These are phyloP conservation scores for Scedosporium boydii DNA, from an alignment of 2,329 filamentous ascomycete species.

Conservation along the genomic window DNA sequence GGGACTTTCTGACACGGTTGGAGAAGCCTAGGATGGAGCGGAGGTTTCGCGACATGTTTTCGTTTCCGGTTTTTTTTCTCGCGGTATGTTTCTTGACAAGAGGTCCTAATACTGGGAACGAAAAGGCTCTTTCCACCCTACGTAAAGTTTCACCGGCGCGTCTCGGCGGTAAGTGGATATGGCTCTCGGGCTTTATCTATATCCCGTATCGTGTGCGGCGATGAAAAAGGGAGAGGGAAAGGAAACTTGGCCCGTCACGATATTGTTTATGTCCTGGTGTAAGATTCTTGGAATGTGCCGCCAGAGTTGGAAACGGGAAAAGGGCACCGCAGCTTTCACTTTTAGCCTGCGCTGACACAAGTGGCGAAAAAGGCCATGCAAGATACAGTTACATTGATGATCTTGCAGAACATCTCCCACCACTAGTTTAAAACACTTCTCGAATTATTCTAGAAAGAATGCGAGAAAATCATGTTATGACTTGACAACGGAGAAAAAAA, in stretches of 20 bases:
- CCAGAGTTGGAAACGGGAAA: no score
- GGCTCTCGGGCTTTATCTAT: not conserved
- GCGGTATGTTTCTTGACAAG: not conserved
- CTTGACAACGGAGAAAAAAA: no score
- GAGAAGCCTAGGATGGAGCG: constrained; percentile 27
- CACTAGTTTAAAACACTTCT: not conserved
- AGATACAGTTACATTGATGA: not conserved
- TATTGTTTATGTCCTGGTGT: not conserved
- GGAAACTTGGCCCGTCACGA: not conserved
- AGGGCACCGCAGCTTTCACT: no score
- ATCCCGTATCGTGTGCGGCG: not conserved
- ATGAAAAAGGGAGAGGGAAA: not conserved
- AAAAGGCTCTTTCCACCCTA: not conserved
- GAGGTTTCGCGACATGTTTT: constrained; percentile 22
- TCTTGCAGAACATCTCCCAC: not conserved
- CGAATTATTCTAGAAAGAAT: not conserved
- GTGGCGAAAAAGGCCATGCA: not conserved
- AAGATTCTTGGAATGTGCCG: no score
- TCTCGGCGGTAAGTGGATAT: not conserved
- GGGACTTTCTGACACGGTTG: constrained; percentile 23
- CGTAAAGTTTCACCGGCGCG: not conserved
- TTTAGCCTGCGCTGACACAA: not conserved
- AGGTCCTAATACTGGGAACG: no score
- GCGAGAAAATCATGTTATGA: no score
- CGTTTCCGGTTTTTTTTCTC: not conserved